Evolutionary conservation across 495 filamentous ascomycete species (phyloP), one percentile per base, ranked within the genome.

Genomic region (Neurospora tetraspora): DNA sequence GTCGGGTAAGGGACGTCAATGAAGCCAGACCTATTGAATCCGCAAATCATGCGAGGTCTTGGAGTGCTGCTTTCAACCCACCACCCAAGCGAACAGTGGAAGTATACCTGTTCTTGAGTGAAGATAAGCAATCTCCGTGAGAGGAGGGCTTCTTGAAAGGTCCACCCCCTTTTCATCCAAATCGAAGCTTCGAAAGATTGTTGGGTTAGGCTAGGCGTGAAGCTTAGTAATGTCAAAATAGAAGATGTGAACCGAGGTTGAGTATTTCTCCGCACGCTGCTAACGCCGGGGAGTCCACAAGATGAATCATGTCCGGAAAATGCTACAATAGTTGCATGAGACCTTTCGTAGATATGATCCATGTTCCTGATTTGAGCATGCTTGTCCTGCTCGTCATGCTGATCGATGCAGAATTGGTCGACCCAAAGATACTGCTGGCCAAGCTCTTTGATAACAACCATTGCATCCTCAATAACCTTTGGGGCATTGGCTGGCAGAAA

Each of bases 381-480:
- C 39, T 71, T 71, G 36, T 73, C 45, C 14, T 18, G 12, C 0
- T n/a, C 14, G 18, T 75, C n/a, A 10, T 70, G 34, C 20, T 73
- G 74, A 10, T 73, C 12, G 36, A 73, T 75, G 39, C 74, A 75
- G 39, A 69, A 73, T 18, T 72, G 71, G 23, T 73, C 71, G 0
- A 75, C 71, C 74, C 74, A 75, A 3, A 75, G 47, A 31, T 75
- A 75, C 1, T 38, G 43, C 14, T 47, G 47, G 0, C 73, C 73
- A 11, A 75, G 37, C 18, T 23, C 3, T 18, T 12, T 65, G 2
- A 20, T 16, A 5, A 71, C 70, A 0, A 27, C 3, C 43, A 75
- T 68, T 20, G 73, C 71, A 23, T 75, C 73, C 14, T 70, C 68
- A 7, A 75, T n/a, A 14, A 27, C 23, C 12, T 31, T 59, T 1